Conservation (phyloP, 2,329 filamentous ascomycete genomes). For the Calonectria pseudoturangicola region DNA sequence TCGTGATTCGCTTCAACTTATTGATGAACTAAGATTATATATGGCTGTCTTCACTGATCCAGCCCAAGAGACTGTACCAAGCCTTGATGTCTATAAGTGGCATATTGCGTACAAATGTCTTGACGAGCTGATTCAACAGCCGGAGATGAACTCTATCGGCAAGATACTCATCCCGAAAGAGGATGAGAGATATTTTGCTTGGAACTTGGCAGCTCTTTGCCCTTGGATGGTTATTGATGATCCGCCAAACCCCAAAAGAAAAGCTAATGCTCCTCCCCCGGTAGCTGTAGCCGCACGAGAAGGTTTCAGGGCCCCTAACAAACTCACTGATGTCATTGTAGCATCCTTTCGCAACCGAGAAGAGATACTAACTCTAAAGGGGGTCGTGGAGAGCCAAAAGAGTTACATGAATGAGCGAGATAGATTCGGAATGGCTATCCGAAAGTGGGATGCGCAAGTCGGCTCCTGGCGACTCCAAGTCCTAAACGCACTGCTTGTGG, state of each 20-base stretch:
- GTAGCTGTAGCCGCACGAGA: constrained; percentile 77
- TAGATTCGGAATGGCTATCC: constrained; percentile 83
- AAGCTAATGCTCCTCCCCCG: constrained; percentile 70
- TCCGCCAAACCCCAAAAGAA: constrained; percentile 66
- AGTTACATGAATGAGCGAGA: constrained; percentile 73
- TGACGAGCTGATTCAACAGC: constrained; percentile 67
- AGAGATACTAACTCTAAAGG: constrained; percentile 79
- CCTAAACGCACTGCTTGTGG: constrained; percentile 79
- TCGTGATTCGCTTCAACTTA: constrained; percentile 75
- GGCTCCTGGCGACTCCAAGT: constrained; percentile 83
- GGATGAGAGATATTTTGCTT: constrained; percentile 82
- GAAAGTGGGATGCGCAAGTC: constrained; percentile 78
- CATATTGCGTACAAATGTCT: constrained; percentile 78
- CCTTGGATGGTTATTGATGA: constrained; percentile 79
- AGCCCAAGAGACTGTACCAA: constrained; percentile 68
- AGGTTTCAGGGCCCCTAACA: constrained; percentile 87
- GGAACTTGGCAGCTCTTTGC: constrained; percentile 83
- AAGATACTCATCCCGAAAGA: constrained; percentile 75
- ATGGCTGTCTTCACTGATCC: constrained; percentile 84
- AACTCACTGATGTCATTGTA: constrained; percentile 80
- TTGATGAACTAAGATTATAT: constrained; percentile 81
- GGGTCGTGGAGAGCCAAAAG: constrained; percentile 68
- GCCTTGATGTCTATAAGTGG: constrained; percentile 78
- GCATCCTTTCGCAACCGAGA: constrained; percentile 77
- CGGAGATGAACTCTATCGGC: constrained; percentile 68